Evolutionary conservation across 768 basidiomycete genomes (phyloP).

Genomic region (Mycena venus): DNA sequence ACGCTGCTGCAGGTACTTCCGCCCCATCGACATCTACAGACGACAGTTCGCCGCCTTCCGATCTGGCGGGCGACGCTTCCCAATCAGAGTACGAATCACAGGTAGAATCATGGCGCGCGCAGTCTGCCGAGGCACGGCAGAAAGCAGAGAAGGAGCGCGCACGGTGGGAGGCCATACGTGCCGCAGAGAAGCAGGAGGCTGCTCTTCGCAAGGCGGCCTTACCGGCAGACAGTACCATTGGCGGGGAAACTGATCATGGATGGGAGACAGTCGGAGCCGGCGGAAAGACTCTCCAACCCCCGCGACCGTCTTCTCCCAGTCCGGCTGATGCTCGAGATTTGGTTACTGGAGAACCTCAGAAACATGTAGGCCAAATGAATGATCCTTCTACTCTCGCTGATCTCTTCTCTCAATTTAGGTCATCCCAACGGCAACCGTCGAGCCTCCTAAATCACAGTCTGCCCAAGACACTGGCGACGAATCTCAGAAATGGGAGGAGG

Average conservation of each 20-base stretch:
- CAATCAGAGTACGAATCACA: slow-evolving; percentile 79
- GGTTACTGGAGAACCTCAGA: slow-evolving; percentile 52
- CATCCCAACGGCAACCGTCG: slow-evolving; percentile 23
- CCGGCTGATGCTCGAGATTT: slow-evolving; percentile 56
- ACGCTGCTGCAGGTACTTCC: slow-evolving; percentile 7
- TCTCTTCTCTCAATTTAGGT: background rate
- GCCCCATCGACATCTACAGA: slow-evolving; percentile 26
- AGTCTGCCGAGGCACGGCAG: slow-evolving; percentile 78
- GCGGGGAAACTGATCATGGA: slow-evolving; percentile 40
- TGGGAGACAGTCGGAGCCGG: slow-evolving; percentile 51
- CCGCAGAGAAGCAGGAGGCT: slow-evolving; percentile 61
- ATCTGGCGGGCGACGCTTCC: slow-evolving; percentile 63
- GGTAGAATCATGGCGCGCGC: slow-evolving; percentile 77
- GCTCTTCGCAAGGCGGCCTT: slow-evolving; percentile 52
- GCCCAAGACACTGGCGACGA: slow-evolving; percentile 55
- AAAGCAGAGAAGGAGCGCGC: slow-evolving; percentile 82
- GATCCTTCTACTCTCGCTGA: background rate
- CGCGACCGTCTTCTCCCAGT: slow-evolving; percentile 45
- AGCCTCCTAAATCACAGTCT: slow-evolving; percentile 42
- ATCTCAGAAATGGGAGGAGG: slow-evolving; percentile 81
- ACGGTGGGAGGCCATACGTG: slow-evolving; percentile 78
- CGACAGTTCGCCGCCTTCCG: slow-evolving; percentile 31
- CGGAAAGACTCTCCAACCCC: slow-evolving; percentile 34
- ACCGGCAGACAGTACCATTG: slow-evolving; percentile 10
- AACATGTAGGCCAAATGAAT: slow-evolving; percentile 41